Conservation (phyloP, 2,329 filamentous ascomycete species). For the Microthyrium microscopicum region DNA sequence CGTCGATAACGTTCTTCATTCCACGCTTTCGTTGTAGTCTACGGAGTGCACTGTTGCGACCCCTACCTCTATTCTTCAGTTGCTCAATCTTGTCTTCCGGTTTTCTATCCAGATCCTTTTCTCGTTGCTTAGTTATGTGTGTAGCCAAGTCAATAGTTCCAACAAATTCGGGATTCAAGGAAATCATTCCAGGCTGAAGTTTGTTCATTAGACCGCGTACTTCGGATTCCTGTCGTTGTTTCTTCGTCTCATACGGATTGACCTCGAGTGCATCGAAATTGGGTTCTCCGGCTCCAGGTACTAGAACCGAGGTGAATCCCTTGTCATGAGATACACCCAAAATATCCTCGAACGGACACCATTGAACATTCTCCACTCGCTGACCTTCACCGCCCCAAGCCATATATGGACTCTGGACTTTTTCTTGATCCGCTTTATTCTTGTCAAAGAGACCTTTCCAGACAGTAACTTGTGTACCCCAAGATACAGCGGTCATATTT, state of each 20-base stretch:
- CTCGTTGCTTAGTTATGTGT: slow-evolving; percentile 57
- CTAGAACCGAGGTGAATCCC: slow-evolving; percentile 78
- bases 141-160: slow-evolving; percentile 73
- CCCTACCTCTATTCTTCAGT: slow-evolving; percentile 61
- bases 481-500: slow-evolving; percentile 74
- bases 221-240: slow-evolving; percentile 84
- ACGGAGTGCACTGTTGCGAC: slow-evolving; percentile 76
- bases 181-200: slow-evolving; percentile 92
- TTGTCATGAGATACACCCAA: slow-evolving; percentile 70
- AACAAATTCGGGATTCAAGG: slow-evolving; percentile 79
- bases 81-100: slow-evolving; percentile 40
- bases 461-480: slow-evolving; percentile 74
- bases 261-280: slow-evolving; percentile 89
- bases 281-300: slow-evolving; percentile 89
- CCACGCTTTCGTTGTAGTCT: slow-evolving; percentile 86
- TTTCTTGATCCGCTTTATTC: slow-evolving; percentile 47
- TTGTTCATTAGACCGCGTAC: slow-evolving; percentile 87
- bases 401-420: slow-evolving; percentile 82
- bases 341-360: slow-evolving; percentile 92
- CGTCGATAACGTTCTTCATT: slow-evolving; percentile 87
- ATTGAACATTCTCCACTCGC: slow-evolving; percentile 62
- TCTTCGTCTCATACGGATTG: slow-evolving; percentile 87
- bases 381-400: slow-evolving; percentile 77
- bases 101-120: slow-evolving; percentile 64
- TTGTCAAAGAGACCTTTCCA: slow-evolving; percentile 85